Evolutionary conservation across 306 rosid genomes (phyloP).

Genomic region (Mimosa pudica): DNA sequence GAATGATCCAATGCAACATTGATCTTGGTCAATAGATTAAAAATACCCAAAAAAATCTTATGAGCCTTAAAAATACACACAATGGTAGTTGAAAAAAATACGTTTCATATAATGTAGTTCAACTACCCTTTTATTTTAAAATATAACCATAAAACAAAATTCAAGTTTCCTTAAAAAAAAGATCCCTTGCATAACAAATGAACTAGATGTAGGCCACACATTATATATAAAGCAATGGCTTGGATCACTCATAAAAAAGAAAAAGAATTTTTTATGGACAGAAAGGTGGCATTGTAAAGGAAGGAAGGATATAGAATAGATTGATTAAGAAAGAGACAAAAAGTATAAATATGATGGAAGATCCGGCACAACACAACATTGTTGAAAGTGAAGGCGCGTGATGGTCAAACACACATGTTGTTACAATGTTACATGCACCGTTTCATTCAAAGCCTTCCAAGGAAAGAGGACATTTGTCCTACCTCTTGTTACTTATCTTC

Average conservation of each 20-base stretch:
- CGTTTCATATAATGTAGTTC: too few species aligned
- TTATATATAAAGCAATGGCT: not conserved
- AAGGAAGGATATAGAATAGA: not conserved
- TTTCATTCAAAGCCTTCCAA: slow-evolving; percentile 5
- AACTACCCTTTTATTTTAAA: too few species aligned
- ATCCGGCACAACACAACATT: slow-evolving; percentile 13
- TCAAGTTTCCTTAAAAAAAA: too few species aligned
- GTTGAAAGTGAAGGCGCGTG: slow-evolving; percentile 49
- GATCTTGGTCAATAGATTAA: too few species aligned
- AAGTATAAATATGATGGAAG: slow-evolving; percentile 3
- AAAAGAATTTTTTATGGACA: not conserved
- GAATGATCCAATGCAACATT: too few species aligned
- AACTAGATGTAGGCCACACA: not conserved
- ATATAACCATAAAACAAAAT: too few species aligned
- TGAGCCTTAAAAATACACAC: too few species aligned
- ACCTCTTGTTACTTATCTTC: slow-evolving; percentile 2
- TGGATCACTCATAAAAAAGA: not conserved
- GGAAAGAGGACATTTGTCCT: slow-evolving; percentile 51
- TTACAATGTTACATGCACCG: not conserved
- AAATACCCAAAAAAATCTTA: too few species aligned
- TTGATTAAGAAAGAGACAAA: slow-evolving; percentile 26
- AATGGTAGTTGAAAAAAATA: too few species aligned
- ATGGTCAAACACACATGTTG: not conserved
- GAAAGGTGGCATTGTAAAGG: not conserved
- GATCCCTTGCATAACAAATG: too few species aligned